These are phyloP conservation scores for Trichocomaceae sp. DNA, from an alignment of 2,329 filamentous ascomycete genomes.

Conservation along the genomic window DNA sequence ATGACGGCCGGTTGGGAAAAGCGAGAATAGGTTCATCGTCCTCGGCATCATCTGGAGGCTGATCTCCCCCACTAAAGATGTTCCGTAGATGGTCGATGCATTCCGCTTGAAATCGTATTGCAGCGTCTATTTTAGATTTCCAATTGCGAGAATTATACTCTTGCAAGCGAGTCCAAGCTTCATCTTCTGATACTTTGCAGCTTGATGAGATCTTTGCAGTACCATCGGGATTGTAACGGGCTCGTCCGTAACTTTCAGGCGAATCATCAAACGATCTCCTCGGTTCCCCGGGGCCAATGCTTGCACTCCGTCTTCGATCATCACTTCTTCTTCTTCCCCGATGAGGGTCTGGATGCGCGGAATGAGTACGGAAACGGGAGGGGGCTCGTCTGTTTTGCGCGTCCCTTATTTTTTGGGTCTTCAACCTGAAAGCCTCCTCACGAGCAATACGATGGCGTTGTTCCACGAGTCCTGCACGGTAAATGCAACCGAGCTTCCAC, in stretches of 20 bases:
- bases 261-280: constrained; percentile 14
- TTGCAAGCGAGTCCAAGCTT: constrained; percentile 69
- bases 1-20: constrained; percentile 73
- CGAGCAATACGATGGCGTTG: constrained; percentile 84
- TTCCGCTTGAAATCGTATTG: constrained; percentile 60
- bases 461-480: constrained; percentile 78
- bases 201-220: constrained; percentile 64
- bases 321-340: constrained; percentile 32
- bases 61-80: constrained; percentile 74
- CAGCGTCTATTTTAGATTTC: constrained; percentile 81
- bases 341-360: constrained; percentile 42
- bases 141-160: constrained; percentile 81
- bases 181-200: constrained; percentile 65
- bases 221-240: constrained; percentile 71
- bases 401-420: constrained; percentile 75
- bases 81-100: constrained; percentile 73
- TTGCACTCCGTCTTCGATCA: constrained; percentile 48
- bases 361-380: constrained; percentile 49
- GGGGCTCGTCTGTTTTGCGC: constrained; percentile 49
- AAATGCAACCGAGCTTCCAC: constrained; percentile 94
- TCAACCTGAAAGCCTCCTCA: constrained; percentile 82
- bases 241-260: constrained; percentile 29
- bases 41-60: constrained; percentile 71
- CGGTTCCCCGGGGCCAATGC: constrained; percentile 43
- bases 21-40: constrained; percentile 80